Evolutionary conservation across 2,329 filamentous ascomycete species (phyloP).

Genomic region (Colletotrichum eleusines): DNA sequence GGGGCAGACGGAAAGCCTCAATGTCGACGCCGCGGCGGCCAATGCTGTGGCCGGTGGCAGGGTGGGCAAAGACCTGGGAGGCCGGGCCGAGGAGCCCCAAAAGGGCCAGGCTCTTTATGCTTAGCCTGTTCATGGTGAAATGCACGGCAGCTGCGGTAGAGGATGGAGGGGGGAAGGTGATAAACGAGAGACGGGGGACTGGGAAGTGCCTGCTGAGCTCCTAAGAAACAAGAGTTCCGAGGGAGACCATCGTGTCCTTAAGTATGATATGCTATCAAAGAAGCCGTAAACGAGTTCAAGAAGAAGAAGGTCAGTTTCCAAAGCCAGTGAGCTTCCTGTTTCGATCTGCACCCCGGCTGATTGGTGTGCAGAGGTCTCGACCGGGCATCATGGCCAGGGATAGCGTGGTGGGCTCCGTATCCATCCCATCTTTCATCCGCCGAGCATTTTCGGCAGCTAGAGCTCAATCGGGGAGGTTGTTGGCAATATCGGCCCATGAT

Average conservation of each 20-base stretch:
- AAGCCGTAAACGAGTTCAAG: background rate
- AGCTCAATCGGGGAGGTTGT: conserved; percentile 19
- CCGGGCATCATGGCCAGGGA: background rate
- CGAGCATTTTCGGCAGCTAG: background rate
- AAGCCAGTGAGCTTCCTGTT: conserved; percentile 30
- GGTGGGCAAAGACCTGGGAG: conserved; percentile 50
- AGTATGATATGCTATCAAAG: conserved; percentile 5
- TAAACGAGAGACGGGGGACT: conserved; percentile 22
- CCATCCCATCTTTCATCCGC: background rate
- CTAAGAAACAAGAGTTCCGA: background rate
- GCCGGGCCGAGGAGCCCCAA: conserved; percentile 52
- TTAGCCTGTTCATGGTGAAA: conserved; percentile 50
- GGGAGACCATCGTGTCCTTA: conserved; percentile 4
- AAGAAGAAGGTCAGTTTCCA: background rate
- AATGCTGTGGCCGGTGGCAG: conserved; percentile 45
- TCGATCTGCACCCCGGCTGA: conserved; percentile 1
- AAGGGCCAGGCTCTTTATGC: conserved; percentile 51
- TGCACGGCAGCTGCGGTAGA: conserved; percentile 21
- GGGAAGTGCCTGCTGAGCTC: conserved; percentile 29
- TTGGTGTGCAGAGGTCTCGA: background rate
- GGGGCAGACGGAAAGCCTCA: conserved; percentile 49
- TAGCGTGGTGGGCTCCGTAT: background rate
- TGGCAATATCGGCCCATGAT: conserved; percentile 14
- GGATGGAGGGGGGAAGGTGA: background rate
- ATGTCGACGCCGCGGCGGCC: conserved; percentile 51